Conservation (phyloP, 108 stramenopile genomes). For the Skeletonema potamos region DNA sequence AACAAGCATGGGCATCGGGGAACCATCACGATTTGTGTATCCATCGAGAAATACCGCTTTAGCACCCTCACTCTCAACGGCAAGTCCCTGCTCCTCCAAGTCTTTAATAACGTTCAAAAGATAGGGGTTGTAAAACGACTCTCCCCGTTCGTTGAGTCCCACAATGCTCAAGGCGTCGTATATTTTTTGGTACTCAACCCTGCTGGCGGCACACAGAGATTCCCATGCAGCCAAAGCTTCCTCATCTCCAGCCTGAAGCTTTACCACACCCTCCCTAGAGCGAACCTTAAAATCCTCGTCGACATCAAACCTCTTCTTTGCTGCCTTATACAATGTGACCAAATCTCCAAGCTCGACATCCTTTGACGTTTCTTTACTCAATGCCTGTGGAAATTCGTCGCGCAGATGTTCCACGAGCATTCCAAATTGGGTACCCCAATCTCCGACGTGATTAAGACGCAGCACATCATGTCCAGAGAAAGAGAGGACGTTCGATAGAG, state of each 20-base stretch:
- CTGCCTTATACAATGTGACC: conserved; percentile 94
- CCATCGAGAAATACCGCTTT: conserved; percentile 86
- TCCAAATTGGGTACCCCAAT: conserved; percentile 99
- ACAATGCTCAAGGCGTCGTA: conserved; percentile 77
- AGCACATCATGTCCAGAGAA: conserved; percentile 93
- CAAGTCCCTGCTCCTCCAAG: conserved; percentile 70
- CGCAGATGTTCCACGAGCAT: conserved; percentile 97
- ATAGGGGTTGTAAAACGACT: conserved; percentile 97
- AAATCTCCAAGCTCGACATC: conserved; percentile 90
- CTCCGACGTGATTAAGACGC: conserved; percentile 97
- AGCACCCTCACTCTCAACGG: conserved; percentile 87
- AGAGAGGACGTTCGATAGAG: conserved; percentile 87
- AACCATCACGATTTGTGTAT: conserved; percentile 79
- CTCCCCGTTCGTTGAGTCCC: conserved; percentile 84
- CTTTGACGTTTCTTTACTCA: conserved; percentile 61
- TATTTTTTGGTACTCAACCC: conserved; percentile 87
- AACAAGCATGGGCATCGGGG: conserved; percentile 89
- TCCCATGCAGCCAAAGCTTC: conserved; percentile 93
- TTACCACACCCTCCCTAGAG: conserved; percentile 92
- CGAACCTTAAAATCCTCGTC: conserved; percentile 90
- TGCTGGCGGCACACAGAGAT: conserved; percentile 77
- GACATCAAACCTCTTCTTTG: conserved; percentile 89
- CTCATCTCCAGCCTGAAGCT: conserved; percentile 91
- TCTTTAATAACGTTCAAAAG: conserved; percentile 83
- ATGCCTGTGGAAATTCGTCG: conserved; percentile 91